Evolutionary conservation across 768 basidiomycete species (phyloP).

Genomic region (Leccinum fibrillosum): DNA sequence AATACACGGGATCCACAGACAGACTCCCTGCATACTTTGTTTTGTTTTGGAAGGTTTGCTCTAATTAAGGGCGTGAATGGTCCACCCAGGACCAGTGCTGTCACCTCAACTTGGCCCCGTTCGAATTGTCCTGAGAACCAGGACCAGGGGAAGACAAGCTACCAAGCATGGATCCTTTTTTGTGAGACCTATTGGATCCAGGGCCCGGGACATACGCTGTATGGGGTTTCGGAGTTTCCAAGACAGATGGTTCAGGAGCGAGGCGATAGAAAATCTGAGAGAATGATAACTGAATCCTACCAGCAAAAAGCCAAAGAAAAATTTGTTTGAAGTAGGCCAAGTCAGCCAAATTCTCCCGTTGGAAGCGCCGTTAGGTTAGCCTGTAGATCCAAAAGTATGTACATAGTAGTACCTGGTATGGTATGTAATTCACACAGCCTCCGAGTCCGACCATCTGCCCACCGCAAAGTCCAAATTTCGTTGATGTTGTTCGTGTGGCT

Average conservation of each 20-base stretch:
- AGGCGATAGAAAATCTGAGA: background rate
- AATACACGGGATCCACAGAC: background rate
- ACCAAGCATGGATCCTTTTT: background rate
- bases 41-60: background rate
- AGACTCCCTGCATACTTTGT: background rate
- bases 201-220: background rate
- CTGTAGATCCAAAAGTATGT: background rate
- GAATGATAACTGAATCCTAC: background rate
- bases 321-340: background rate
- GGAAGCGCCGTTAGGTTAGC: too few relatives aligned
- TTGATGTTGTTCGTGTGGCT: slow-evolving; percentile 30
- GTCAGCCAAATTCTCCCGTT: background rate
- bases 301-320: background rate
- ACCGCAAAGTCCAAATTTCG: background rate
- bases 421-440: background rate
- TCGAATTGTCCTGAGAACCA: background rate
- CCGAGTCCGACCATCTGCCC: background rate
- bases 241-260: background rate
- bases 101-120: too few relatives aligned
- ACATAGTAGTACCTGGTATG: background rate
- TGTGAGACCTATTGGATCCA: background rate
- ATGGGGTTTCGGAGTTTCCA: background rate
- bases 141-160: background rate
- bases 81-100: too few relatives aligned
- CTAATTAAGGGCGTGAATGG: background rate